Base-by-base conservation (phyloP, 345 rosid species). In the Heritiera fomes region DNA sequence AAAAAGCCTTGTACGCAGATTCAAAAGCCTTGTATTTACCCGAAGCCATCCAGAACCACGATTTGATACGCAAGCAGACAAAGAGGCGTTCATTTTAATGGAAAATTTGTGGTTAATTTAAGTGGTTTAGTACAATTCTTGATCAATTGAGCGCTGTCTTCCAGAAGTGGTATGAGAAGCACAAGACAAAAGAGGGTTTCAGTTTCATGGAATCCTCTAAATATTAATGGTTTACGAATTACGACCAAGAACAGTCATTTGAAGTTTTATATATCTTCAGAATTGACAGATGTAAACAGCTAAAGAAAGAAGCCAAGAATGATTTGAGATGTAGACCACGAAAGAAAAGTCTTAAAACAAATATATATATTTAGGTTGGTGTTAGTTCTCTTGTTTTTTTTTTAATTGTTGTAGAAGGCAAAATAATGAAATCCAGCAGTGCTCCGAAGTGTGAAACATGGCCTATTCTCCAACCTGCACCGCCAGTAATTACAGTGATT, bases 391-490 rank as follows among this genome's bases (percentile, higher is more conserved):
- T 40, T 40, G 2, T 18, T 28, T 41, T 40, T 75, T 71, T 41
- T 28, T 23, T 23, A 23, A 56, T n/a, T 9, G 20, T 3, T 13
- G 67, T 66, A 56, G 61, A 45, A 62, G 15, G 41, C 65, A 34
- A 73, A 62, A 34, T 63, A 67, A 1, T 20, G 38, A 76, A 28
- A 56, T 49, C 71, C 40, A 43, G 46, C 49, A 78, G 71, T 30
- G n/a, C 30, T 78, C 70, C 82, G 17, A 78, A 46, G 65, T 28
- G 59, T 52, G 5, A 71, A 52, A 70, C 50, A 41, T 40, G 74
- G 23, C 73, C 50, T 43, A 52, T 41, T 77, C 15, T 15, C 70
- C 79, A 80, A 82, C 58, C 74, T 69, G 83, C 70, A 10, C 38
- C 71, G 68, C 83, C 82, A 75, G 78, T 73, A 41, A 14, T 8